Base-by-base conservation (phyloP, 2,329 filamentous ascomycete genomes). In the Cadophora luteo-olivacea region DNA sequence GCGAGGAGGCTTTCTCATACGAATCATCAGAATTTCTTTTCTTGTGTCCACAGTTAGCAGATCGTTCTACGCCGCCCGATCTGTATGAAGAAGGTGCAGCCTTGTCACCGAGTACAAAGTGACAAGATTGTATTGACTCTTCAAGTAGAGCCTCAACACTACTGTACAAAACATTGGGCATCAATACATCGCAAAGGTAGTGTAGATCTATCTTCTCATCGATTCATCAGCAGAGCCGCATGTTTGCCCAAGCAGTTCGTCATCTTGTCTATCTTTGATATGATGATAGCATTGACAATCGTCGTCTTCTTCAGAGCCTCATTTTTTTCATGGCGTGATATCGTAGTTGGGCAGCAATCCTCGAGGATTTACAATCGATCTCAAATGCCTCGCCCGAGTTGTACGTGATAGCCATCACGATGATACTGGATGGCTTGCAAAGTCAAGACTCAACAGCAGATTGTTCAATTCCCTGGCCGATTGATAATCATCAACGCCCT, bases 21-120 rank as follows among this genome's bases (percentile, higher is more conserved):
- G 22, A 61, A 61, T 49, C 41, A 14, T 33, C 16, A 33, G 60
- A n/a, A 29, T 62, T 49, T 32, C 22, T 14, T 36, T 51, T 24
- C 36, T 22, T 24, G 57, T 45, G 57, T 41, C 22, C 9, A 1
- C 22, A 49, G 25, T 22, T 16, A 48, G 24, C 24, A 16, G 16
- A 24, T 32, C 16, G 24, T 4, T 32, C 24, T 33, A 33, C 60
- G 60, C 60, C 60, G 41, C 25, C 41, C 36, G n/a, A 41, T 51
- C 22, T 62, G 60, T 14, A 36, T 22, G 55, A 11, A 25, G 58
- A 61, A 45, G 19, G 24, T 48, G 24, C 41, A 49, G 41, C 38
- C 38, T 62, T 49, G 60, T 33, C 60, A 33, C 60, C 25, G 60
- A 49, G 60, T 62, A 62, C 60, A 62, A 36, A 51, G 60, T 62